Percentiles rank a stretch among this genome's conserved stretches.
Evolutionary conservation across 768 basidiomycete genomes (phyloP).

Genomic region (Macrolepiota dolichaula): DNA sequence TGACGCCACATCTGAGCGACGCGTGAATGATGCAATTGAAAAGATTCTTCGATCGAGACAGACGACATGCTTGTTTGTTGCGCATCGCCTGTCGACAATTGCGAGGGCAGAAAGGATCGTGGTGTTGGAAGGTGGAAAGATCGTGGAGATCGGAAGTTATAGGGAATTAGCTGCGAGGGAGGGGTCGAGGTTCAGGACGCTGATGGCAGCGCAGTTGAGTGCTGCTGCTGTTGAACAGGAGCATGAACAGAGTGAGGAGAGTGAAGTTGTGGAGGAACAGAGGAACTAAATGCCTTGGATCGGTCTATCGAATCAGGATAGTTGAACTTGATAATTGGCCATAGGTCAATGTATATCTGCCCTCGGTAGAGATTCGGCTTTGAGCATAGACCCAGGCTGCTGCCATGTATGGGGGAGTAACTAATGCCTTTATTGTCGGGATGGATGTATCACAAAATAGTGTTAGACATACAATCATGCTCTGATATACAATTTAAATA

Average conservation of each 20-base stretch:
- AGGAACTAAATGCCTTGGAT: not conserved
- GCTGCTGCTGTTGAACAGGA: slow-evolving; percentile 29
- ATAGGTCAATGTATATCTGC: not conserved
- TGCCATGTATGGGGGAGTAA: not conserved
- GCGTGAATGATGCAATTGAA: slow-evolving; percentile 89
- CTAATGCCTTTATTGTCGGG: not conserved
- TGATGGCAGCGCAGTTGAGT: slow-evolving; percentile 88
- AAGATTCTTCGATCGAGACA: slow-evolving; percentile 75
- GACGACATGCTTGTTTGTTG: slow-evolving; percentile 87
- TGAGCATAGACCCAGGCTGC: not conserved
- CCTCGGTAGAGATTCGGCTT: not conserved
- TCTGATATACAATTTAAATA: not conserved
- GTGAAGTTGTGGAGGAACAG: not conserved
- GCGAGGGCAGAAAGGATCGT: slow-evolving; percentile 88
- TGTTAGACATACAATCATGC: not conserved
- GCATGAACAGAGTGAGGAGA: slow-evolving; percentile 10
- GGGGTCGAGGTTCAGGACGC: slow-evolving; percentile 76
- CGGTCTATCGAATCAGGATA: not conserved
- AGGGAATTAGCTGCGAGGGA: slow-evolving; percentile 65
- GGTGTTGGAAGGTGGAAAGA: slow-evolving; percentile 82
- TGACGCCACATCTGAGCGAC: slow-evolving; percentile 85
- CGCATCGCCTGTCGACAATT: slow-evolving; percentile 87
- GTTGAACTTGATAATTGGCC: not conserved
- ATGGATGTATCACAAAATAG: not conserved
- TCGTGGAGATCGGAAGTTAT: slow-evolving; percentile 82